phyloP scores from a whole-genome alignment of 495 filamentous ascomycete genomes.

The Clavariopsis aquatica region DNA sequence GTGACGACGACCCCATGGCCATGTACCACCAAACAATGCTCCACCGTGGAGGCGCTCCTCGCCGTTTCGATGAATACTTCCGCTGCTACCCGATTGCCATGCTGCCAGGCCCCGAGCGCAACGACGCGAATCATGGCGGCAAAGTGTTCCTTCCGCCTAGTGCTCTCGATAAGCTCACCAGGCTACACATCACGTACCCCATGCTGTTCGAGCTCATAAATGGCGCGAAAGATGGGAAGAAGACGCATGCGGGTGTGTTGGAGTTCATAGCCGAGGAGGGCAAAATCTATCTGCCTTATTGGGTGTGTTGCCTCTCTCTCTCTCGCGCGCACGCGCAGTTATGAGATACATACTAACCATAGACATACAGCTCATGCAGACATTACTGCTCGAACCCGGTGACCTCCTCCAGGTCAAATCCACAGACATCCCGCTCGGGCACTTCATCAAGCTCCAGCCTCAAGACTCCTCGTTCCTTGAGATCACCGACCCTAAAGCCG shows the following conservation, averaged over 20 bases:
- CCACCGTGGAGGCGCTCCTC: constrained; percentile 46
- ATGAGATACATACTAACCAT: constrained; percentile 19
- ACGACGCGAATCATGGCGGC: constrained; percentile 90
- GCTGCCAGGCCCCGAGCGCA: constrained; percentile 88
- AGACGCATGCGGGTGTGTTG: constrained; percentile 89
- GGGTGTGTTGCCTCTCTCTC: constrained; percentile 72
- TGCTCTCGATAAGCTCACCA: constrained; percentile 90
- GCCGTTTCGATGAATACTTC: constrained; percentile 96
- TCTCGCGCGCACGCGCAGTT: background rate
- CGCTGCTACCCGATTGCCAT: constrained; percentile 93
- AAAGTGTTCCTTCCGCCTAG: constrained; percentile 96
- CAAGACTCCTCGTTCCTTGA: constrained; percentile 90
- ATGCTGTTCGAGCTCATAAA: constrained; percentile 96
- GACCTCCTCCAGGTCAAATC: constrained; percentile 94
- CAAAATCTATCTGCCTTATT: constrained; percentile 90
- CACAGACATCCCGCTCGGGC: constrained; percentile 83
- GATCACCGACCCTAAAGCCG: constrained; percentile 96
- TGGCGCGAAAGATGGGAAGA: constrained; percentile 66
- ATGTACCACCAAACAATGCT: constrained; percentile 47
- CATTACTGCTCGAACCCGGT: constrained; percentile 80
- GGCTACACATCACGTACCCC: constrained; percentile 96
- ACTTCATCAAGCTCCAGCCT: constrained; percentile 92
- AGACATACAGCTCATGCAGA: constrained; percentile 79
- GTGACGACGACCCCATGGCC: constrained; percentile 46
- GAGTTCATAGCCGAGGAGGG: constrained; percentile 98